Base-by-base conservation (phyloP, 1,284 basidiomycete genomes). In the Rugosomyces carneus region DNA sequence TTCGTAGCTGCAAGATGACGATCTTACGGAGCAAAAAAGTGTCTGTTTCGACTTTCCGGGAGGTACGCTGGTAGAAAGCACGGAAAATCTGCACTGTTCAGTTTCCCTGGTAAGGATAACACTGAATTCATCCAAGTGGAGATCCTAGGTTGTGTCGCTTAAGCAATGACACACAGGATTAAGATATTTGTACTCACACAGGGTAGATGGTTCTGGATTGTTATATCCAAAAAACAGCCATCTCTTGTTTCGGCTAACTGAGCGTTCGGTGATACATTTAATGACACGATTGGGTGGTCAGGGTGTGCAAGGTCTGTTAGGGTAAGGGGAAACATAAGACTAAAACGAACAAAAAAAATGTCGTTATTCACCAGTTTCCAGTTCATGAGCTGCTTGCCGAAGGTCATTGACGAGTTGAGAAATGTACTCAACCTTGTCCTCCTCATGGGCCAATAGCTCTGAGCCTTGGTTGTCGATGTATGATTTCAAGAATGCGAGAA, bases 1-100 rank as follows among this genome's bases (percentile, higher is more conserved):
- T 10, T 27, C 18, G 35, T 16, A n/a, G n/a, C 36, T 6, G 7
- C 29, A 40, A n/a, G 27, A 44, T 11, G 20, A 23, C 11, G 41
- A 11, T 67, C 81, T 53, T 60, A 91, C 89, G 8, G 84, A 75
- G 53, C 83, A 90, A 54, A 79, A 83, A 34, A 89, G 57, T 0
- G 66, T 71, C 29, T 85, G 51, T 1, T 59, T 53, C n/a, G 75
- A 80, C 37, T 67, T 65, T 9, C 89, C 89, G 0, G 82, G 67
- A 1, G 62, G 54, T 13, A 86, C 59, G 7, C 56, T 60, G 10
- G 68, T 55, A 0, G 65, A 54, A 9, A 61, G 53, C 8, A 66
- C 56, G 1, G 63, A 58, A 58, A 81, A 86, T 50, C 62, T 71
- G 39, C 83, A 64, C 41, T 70, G 72, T 47, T 79, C 77, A 2